Evolutionary conservation across 495 filamentous ascomycete species (phyloP), one percentile per base, ranked within the genome.

Genomic region (Lasiosphaeria miniovina): DNA sequence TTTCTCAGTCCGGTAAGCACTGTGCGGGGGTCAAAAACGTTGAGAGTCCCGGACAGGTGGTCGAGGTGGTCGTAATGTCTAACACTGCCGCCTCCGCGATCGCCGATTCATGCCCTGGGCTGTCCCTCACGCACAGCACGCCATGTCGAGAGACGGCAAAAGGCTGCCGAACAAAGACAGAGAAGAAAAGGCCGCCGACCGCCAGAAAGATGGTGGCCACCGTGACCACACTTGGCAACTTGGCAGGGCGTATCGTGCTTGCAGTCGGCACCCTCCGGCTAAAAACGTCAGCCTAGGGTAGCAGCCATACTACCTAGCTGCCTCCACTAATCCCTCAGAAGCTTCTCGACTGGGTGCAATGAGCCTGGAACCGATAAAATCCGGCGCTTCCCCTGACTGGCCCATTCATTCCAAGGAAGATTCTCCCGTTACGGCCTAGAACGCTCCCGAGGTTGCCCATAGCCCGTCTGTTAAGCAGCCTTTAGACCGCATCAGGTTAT

Each of bases 221-320:
- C 38, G 38, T 41, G 38, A 41, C 38, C 38, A 41, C 38, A 14
- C 38, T 41, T 41, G 38, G 38, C 38, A 41, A 41, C 38, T 41
- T 41, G 38, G 38, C 38, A 14, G 38, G 38, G 38, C 38, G 14
- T 41, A 14, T 8, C 14, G 38, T 41, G 8, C 38, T 9, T 41
- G 7, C 8, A 41, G 14, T 9, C 38, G 38, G 38, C 38, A 9
- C 38, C 14, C 38, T 24, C 24, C 46, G 46, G 46, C 46, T 49
- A 49, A 49, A 49, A 49, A 17, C 46, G 46, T 49, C 46, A 49
- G 46, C 46, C 15, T 49, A 49, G 14, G 24, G 46, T 49, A 49
- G 46, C 9, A n/a, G 40, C 40, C n/a, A n/a, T 45, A 45, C 9
- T 45, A n/a, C 40, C 40, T 10, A 45, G 40, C 40, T 2, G 2